Evolutionary conservation across 495 filamentous ascomycete genomes (phyloP).

Genomic region (Symbiotaphrina buchneri): DNA sequence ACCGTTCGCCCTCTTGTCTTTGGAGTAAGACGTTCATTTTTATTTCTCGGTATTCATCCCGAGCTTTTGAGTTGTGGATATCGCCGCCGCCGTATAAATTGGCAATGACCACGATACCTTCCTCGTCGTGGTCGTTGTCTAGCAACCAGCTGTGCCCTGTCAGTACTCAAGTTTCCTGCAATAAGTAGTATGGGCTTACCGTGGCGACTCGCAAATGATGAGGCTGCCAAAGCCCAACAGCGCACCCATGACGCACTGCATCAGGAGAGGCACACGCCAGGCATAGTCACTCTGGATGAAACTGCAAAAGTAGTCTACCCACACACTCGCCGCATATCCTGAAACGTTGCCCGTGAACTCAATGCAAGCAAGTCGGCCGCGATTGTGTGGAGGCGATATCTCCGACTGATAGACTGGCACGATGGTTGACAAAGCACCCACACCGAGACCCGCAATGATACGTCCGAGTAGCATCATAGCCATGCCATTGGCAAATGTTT

Average conservation of each 20-base stretch:
- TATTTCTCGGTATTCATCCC: constrained; percentile 92
- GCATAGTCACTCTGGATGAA: constrained; percentile 69
- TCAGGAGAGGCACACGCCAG: constrained; percentile 76
- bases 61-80: constrained; percentile 72
- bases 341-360: constrained; percentile 95
- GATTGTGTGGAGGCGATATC: constrained; percentile 88
- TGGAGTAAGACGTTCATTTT: constrained; percentile 91
- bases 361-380: constrained; percentile 89
- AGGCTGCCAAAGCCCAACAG: constrained; percentile 68
- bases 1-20: constrained; percentile 82
- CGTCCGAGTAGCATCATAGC: constrained; percentile 82
- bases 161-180: constrained; percentile 1
- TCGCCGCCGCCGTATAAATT: constrained; percentile 93
- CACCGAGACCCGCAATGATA: constrained; percentile 80
- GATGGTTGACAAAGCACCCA: constrained; percentile 87
- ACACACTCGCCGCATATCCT: constrained; percentile 88
- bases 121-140: constrained; percentile 95
- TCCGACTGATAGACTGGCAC: constrained; percentile 97
- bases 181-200: constrained; percentile 44
- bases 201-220: constrained; percentile 87
- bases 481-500: constrained; percentile 63
- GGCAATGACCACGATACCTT: constrained; percentile 93
- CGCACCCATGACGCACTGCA: constrained; percentile 86
- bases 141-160: constrained; percentile 57
- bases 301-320: constrained; percentile 95